A percentile compares a stretch with the other conserved stretches of the same genome.
These are phyloP conservation scores for Aphanomyces invadans DNA, from an alignment of 352 stramenopile genomes.

Conservation along the genomic window DNA sequence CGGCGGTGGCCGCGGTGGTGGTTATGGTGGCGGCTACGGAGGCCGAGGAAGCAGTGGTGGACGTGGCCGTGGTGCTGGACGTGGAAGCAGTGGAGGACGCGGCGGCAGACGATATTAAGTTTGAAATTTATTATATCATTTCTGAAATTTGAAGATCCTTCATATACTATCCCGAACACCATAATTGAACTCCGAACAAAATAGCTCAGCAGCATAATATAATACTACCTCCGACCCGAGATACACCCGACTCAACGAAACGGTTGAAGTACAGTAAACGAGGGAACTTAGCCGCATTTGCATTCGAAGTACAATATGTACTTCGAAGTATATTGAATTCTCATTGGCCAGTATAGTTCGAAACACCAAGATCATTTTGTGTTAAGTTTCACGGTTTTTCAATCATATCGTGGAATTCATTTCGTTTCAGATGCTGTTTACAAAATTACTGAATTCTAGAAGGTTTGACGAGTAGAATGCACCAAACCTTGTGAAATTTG, in stretches of 20 bases:
- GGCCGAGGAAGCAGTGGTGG: conserved; percentile 31
- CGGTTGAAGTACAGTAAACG: too few species aligned
- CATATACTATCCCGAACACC: too few species aligned
- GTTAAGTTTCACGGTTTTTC: neutral
- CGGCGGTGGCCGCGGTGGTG: conserved; percentile 30
- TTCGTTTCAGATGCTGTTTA: neutral
- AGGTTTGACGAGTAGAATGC: neutral
- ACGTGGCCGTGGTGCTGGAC: conserved; percentile 31
- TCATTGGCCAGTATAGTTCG: too few species aligned
- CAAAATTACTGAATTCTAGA: neutral
- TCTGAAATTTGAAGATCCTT: too few species aligned
- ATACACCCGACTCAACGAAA: too few species aligned
- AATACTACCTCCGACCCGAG: too few species aligned
- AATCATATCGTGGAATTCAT: neutral
- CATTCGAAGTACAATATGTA: too few species aligned
- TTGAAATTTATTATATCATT: conserved; percentile 18
- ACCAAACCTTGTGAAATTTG: neutral
- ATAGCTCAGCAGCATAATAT: too few species aligned
- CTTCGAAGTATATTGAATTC: too few species aligned
- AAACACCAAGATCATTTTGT: too few species aligned
- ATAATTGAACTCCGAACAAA: too few species aligned
- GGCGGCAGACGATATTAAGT: conserved; percentile 20
- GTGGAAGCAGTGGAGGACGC: conserved; percentile 28
- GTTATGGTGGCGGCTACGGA: conserved; percentile 31
- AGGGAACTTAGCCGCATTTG: too few species aligned